Evolutionary conservation across 306 rosid species (phyloP), one percentile per base, ranked within the genome.

Genomic region (Coriaria nepalensis): DNA sequence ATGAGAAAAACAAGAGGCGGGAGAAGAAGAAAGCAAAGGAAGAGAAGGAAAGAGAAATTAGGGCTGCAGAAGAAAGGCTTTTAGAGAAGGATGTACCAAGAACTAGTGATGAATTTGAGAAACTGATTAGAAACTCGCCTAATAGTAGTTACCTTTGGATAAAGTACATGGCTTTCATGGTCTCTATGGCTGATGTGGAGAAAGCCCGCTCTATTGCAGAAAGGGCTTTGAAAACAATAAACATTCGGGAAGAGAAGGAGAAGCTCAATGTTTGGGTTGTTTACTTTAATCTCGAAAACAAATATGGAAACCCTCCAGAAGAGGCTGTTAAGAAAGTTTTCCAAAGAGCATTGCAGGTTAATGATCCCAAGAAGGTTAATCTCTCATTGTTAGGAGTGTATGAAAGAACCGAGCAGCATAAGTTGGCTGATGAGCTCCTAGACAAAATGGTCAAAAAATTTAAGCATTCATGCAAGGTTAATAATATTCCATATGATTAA

Each of bases 261-360:
- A 90, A 90, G 73, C 82, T 81, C 57, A 90, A 85, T 63, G 62
- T 90, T 50, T 85, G 94, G 94, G 78, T 79, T 73, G 95, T 94
- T 48, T 90, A 79, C 66, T 77, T 90, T 52, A 90, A 90, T 69
- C 68, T 85, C 71, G 98, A 90, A 73, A 85, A 76, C 62, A 73
- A 75, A 61, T 85, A 57, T 59, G 98, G 94, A 52, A 81, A 69
- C 56, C 95, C 98, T 63, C 85, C 68, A 6, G 86, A 74, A 92
- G 94, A 81, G 67, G 95, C 92, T 5, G 75, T 90, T 32, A 72
- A 35, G 73, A 85, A 79, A 58, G 71, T 90, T 35, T 90, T 90
- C 48, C 78, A 77, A 53, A 73, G 80, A 68, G 98, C 95, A 7
- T 63, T 85, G 56, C 94, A 75, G 67, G 79, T 65, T 54, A 77